Conservation (phyloP, 805 yeast species). For the Barnettozyma sp. region DNA sequence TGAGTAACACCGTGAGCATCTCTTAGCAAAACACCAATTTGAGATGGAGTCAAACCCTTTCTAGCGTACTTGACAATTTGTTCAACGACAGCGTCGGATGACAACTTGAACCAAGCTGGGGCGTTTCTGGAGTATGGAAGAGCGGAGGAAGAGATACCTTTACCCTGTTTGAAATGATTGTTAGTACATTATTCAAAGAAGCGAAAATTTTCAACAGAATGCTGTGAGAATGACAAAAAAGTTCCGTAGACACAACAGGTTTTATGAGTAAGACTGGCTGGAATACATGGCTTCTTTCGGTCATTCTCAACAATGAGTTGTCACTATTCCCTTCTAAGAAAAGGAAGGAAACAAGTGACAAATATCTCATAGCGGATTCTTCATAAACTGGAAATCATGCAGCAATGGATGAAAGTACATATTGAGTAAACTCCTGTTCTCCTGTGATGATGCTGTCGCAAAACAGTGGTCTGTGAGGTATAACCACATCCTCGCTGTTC, state of each 20-base stretch:
- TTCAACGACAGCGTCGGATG: slow-evolving; percentile 93
- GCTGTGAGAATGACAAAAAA: slow-evolving; percentile 1
- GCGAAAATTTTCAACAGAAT: slow-evolving; percentile 9
- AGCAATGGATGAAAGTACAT: slow-evolving; percentile 32
- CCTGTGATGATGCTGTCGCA: no score
- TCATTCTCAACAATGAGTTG: neutral
- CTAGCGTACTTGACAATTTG: slow-evolving; percentile 99
- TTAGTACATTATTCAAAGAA: slow-evolving; percentile 31
- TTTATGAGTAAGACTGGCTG: no score
- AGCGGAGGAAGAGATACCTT: slow-evolving; percentile 99
- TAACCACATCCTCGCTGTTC: no score
- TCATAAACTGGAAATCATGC: slow-evolving; percentile 46
- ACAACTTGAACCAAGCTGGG: slow-evolving; percentile 99
- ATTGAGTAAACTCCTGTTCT: no score
- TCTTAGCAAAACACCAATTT: slow-evolving; percentile 98
- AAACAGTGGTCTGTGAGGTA: no score
- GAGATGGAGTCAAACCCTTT: slow-evolving; percentile 99
- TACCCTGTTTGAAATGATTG: slow-evolving; percentile 58
- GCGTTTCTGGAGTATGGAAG: slow-evolving; percentile 98
- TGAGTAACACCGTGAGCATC: slow-evolving; percentile 99
- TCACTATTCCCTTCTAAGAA: slow-evolving; percentile 3
- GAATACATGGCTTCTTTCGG: no score
- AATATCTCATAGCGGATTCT: no score
- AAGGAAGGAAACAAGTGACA: no score
- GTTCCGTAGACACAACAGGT: no score